Evolutionary conservation across 2,329 filamentous ascomycete species (phyloP), one percentile per base, ranked within the genome.

Genomic region (Pseudogymnoascus sp.): DNA sequence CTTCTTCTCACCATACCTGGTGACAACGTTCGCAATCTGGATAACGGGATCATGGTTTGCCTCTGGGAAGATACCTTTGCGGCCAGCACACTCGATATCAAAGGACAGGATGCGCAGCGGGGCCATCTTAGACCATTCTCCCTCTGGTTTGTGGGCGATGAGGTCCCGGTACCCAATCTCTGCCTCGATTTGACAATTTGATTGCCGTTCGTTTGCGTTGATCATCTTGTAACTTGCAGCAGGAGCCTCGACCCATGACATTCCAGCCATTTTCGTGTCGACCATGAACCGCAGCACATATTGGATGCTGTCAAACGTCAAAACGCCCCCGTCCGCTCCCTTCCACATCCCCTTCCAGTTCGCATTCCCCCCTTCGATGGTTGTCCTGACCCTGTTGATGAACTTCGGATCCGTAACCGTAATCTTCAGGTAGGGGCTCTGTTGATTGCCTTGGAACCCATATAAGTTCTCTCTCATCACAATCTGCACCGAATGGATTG

Each of bases 271-370:
- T 75, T 93, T 89, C 68, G 90, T 96, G 75, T 99, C 95, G 60
- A 99, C 93, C 95, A 99, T 99, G 77, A 99, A 97, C 61, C 95
- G 85, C 68, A 97, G 77, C 26, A 97, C 86, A 72, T 97, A 99
- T 79, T 96, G 91, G 64, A 99, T 93, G 69, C 88, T 97, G 79
- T 99, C 95, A 71, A 93, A 99, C 0, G 95, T 97, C 75, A 93
- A 83, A 67, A 97, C 86, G 19, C 89, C 89, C 4, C 82, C 81
- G 6, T 84, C 83, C 15, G 82, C 79, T 19, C 79, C 83, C 68
- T 86, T 89, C 93, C 95, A 99, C 75, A 97, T 82, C 4, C 88
- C 87, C 75, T 93, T 96, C 83, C 91, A 97, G 73, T 97, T 97
- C 64, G 90, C 88, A 64, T 84, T 80, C 9, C 89, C 88, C 7